Evolutionary conservation across 2,329 filamentous ascomycete genomes (phyloP).

Genomic region (Diaporthe nobilis): DNA sequence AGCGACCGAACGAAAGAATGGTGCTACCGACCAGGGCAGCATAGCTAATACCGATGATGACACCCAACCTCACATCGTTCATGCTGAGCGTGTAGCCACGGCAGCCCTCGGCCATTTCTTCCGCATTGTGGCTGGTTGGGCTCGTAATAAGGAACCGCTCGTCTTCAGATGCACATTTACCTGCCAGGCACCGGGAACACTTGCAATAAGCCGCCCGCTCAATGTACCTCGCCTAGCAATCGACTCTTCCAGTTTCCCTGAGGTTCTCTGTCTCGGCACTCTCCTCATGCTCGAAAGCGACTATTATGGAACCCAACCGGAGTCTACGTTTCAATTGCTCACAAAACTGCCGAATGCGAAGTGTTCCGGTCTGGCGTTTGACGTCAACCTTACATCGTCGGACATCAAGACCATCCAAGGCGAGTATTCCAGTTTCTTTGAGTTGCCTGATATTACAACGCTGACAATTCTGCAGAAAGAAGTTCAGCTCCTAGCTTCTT

Average conservation of each 20-base stretch:
- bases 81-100: neutral
- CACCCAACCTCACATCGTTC: fast-evolving
- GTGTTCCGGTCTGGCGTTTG: fast-evolving
- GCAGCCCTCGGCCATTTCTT: neutral
- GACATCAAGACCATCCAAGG: neutral
- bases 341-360: neutral
- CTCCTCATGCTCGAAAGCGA: neutral
- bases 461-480: neutral
- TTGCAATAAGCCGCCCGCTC: neutral
- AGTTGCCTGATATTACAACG: neutral
- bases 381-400: neutral
- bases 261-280: neutral
- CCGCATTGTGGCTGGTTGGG: neutral
- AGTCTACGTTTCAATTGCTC: neutral
- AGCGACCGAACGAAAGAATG: fast-evolving
- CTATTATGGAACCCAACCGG: neutral
- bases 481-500: neutral
- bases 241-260: neutral
- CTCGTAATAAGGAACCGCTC: neutral
- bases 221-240: neutral
- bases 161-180: neutral
- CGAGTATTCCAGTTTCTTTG: neutral
- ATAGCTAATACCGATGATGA: no score
- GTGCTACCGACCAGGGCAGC: no score
- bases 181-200: neutral